Evolutionary conservation across 352 stramenopile genomes (phyloP).

Genomic region (Phytopythium cucurbitacearum): DNA sequence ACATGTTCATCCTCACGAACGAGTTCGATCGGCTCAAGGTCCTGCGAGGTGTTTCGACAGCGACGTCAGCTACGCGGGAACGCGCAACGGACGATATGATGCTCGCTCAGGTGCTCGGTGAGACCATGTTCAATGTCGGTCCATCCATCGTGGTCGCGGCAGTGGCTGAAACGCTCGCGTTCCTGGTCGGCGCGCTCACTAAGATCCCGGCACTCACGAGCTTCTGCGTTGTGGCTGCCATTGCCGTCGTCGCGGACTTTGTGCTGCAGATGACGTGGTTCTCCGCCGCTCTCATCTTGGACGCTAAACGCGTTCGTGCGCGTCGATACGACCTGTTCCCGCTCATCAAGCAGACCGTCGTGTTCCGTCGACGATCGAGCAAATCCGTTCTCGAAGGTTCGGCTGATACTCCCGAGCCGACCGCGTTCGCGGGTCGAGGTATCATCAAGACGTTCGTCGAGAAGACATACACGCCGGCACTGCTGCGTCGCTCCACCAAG

Average conservation of each 20-base stretch:
- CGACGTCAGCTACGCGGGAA: conserved; percentile 21
- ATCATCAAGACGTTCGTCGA: conserved; percentile 64
- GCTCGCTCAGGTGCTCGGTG: conserved; percentile 62
- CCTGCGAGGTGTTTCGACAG: conserved; percentile 34
- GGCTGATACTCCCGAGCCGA: conserved; percentile 5
- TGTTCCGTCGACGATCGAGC: conserved; percentile 7
- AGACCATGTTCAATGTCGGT: conserved; percentile 77
- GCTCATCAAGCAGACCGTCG: conserved; percentile 51
- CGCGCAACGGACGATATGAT: conserved; percentile 31
- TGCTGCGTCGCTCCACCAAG: conserved; percentile 58
- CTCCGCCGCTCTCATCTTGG: conserved; percentile 70
- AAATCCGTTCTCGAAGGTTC: no score
- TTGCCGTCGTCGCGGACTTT: conserved; percentile 79
- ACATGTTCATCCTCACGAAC: conserved; percentile 92
- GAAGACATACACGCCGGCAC: conserved; percentile 58
- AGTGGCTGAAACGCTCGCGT: conserved; percentile 77
- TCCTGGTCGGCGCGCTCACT: conserved; percentile 76
- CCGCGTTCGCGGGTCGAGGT: conserved; percentile 4
- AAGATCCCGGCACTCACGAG: conserved; percentile 85
- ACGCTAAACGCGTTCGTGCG: conserved; percentile 57
- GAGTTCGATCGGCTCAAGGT: conserved; percentile 70
- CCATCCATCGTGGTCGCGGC: conserved; percentile 86
- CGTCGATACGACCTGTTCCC: conserved; percentile 72
- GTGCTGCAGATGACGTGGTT: conserved; percentile 88
- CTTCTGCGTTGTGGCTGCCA: conserved; percentile 83